Percentiles rank a stretch among this genome's conserved stretches.
Evolutionary conservation across 23 red algal species (phyloP).

Genomic region (Gracilaria domingensis): DNA sequence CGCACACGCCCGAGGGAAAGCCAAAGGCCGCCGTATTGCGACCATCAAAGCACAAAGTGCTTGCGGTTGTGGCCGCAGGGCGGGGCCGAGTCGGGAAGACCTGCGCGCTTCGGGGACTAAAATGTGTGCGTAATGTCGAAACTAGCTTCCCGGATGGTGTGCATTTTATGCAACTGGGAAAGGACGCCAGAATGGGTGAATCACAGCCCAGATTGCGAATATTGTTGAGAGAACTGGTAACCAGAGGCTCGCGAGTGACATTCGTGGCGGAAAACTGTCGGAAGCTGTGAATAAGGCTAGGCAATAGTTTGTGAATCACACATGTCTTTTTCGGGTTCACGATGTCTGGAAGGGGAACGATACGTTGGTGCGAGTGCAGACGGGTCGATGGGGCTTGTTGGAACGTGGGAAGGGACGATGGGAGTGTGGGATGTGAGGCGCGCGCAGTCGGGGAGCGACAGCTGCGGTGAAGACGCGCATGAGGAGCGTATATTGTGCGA

Average conservation of each 20-base stretch:
- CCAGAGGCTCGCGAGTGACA: not conserved
- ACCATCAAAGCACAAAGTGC: no score
- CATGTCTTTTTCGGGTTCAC: no score
- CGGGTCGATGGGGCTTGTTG: no score
- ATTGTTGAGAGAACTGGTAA: not conserved
- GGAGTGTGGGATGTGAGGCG: no score
- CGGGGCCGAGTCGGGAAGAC: not conserved
- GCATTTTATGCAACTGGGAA: not conserved
- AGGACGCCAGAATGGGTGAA: not conserved
- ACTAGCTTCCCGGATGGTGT: slow-evolving; percentile 8
- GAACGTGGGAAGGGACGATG: no score
- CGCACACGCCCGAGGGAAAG: not conserved
- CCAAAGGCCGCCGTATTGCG: not conserved
- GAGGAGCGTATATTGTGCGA: no score
- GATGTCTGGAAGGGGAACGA: no score
- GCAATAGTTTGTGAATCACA: no score
- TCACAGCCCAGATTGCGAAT: not conserved
- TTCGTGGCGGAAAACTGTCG: not conserved
- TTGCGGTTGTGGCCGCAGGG: not conserved
- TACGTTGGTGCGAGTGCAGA: no score
- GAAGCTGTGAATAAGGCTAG: no score
- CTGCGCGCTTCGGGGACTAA: not conserved
- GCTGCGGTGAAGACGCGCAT: no score
- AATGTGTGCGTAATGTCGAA: not conserved
- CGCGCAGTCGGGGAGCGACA: no score